Percentiles rank a stretch among this genome's conserved stretches.
These are phyloP conservation scores for Magnusiomyces ingens DNA, from an alignment of 1,139 yeast genomes.

Conservation along the genomic window DNA sequence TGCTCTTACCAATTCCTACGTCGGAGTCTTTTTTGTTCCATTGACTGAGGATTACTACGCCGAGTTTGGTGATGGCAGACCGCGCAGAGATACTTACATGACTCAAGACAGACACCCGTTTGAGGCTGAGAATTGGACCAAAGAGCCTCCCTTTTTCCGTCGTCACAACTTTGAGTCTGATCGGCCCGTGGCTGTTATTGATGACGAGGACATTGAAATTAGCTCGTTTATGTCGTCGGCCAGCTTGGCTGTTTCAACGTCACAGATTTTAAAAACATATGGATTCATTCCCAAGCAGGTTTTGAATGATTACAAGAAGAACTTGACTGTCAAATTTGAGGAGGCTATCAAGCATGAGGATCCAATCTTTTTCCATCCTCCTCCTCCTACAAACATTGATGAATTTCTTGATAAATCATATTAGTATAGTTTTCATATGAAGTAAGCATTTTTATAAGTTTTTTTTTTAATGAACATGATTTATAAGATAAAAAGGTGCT, in stretches of 20 bases:
- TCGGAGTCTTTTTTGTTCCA: slow-evolving; percentile 5
- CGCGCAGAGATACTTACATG: slow-evolving; percentile 12
- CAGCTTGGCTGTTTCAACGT: not conserved
- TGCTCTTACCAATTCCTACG: slow-evolving; percentile 2
- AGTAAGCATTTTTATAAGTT: too few species aligned
- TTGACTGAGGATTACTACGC: slow-evolving; percentile 5
- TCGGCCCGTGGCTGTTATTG: not conserved
- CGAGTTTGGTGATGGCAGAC: slow-evolving; percentile 15
- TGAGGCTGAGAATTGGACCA: slow-evolving; percentile 10
- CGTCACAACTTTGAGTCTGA: slow-evolving; percentile 2
- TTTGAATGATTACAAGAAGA: too few species aligned
- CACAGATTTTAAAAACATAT: not conserved
- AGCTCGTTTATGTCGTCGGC: not conserved
- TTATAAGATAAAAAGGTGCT: too few species aligned
- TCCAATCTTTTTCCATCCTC: slow-evolving; percentile 1
- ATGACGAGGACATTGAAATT: not conserved
- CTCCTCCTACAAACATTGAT: slow-evolving; percentile 7
- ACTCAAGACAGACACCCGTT: slow-evolving; percentile 7
- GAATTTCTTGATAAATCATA: not conserved
- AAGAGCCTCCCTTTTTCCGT: slow-evolving; percentile 11
- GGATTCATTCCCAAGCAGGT: not conserved
- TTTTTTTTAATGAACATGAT: too few species aligned
- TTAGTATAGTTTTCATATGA: too few species aligned
- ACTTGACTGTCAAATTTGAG: not conserved
- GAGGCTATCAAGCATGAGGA: not conserved